Conservation (phyloP, 2,329 filamentous ascomycete genomes). For the Alternaria incomplexa region DNA sequence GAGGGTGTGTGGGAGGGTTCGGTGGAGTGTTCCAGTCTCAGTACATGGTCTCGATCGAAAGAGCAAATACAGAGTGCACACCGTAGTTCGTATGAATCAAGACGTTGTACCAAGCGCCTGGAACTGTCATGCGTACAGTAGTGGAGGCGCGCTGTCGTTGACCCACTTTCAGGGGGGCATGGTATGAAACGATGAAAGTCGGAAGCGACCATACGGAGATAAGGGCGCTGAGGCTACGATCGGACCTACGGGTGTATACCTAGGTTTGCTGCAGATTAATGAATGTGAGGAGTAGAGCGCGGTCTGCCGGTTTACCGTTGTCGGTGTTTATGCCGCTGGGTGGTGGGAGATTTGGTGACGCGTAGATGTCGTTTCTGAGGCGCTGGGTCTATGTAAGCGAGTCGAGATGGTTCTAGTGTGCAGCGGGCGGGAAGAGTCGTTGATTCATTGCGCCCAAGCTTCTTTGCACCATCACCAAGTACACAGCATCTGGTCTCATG, state of each 20-base stretch:
- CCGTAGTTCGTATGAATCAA: not conserved
- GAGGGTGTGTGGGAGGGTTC: not conserved
- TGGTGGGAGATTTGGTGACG: slow-evolving; percentile 5
- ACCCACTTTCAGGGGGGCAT: not conserved
- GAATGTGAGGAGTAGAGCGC: not conserved
- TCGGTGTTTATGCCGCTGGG: not conserved
- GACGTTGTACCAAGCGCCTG: not conserved
- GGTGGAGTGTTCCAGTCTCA: not conserved
- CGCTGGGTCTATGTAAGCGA: slow-evolving; percentile 2
- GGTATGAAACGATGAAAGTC: slow-evolving; percentile 6
- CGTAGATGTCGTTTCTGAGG: not conserved
- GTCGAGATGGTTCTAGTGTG: not conserved
- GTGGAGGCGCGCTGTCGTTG: slow-evolving; percentile 7
- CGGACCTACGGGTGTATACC: not conserved
- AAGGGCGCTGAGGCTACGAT: not conserved
- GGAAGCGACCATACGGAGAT: slow-evolving; percentile 2
- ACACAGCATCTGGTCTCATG: not conserved
- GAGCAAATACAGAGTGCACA: not conserved
- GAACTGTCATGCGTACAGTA: not conserved
- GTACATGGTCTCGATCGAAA: not conserved
- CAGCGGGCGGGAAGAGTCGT: not conserved
- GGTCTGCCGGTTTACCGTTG: not conserved
- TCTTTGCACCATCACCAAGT: not conserved
- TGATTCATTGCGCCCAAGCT: not conserved
- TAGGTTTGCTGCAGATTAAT: not conserved